Percentiles rank a stretch among this genome's conserved stretches.
Conservation (phyloP, 148 eudicot genomes). For the Silene conica region DNA sequence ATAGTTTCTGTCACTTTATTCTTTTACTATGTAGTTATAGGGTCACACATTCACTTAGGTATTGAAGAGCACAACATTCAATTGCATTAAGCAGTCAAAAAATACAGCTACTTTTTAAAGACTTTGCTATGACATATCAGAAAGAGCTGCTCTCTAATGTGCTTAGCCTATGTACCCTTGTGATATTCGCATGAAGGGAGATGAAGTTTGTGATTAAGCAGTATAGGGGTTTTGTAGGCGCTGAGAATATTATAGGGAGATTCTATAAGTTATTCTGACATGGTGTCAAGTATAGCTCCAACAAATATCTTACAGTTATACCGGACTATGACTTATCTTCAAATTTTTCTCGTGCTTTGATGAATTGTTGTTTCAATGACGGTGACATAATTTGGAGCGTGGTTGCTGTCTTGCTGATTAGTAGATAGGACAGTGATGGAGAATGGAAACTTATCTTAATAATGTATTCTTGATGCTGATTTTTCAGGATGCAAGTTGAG, state of each 20-base stretch:
- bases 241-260: no score
- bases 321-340: slow-evolving; percentile 8
- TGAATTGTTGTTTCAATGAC: slow-evolving; percentile 11
- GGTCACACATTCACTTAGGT: not conserved
- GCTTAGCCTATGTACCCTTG: not conserved
- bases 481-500: slow-evolving; percentile 94
- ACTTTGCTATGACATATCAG: not conserved
- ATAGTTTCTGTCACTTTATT: not conserved
- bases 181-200: not conserved
- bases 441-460: slow-evolving; percentile 12
- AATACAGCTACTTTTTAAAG: slow-evolving; percentile 8
- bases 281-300: not conserved
- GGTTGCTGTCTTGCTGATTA: not conserved
- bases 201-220: slow-evolving; percentile 6
- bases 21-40: not conserved
- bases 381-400: slow-evolving; percentile 11
- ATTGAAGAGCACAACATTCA: no score
- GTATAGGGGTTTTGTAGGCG: not conserved
- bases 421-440: slow-evolving; percentile 20
- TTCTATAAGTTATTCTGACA: not conserved
- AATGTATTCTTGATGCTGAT: slow-evolving; percentile 23
- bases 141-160: not conserved
- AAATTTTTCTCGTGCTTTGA: not conserved
- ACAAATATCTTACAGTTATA: slow-evolving; percentile 2
- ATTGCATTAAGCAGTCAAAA: not conserved